Conservation (phyloP, 2,329 filamentous ascomycete genomes). For the Aureobasidium namibiae region DNA sequence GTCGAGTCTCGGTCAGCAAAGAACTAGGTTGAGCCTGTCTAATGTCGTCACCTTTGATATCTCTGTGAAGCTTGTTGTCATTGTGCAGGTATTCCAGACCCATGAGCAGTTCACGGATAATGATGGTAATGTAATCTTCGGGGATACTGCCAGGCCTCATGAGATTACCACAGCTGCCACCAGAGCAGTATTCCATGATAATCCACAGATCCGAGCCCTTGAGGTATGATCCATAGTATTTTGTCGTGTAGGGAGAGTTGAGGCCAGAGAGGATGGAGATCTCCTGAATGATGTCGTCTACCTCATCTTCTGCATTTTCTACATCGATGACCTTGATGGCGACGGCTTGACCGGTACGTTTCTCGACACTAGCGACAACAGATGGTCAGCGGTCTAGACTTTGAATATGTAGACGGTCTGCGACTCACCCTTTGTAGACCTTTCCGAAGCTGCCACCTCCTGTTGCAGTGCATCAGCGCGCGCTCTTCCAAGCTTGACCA, state of each 20-base stretch:
- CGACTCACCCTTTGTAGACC: constrained; percentile 84
- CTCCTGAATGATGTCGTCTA: constrained; percentile 98
- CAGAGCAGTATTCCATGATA: constrained; percentile 98
- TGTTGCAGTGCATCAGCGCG: constrained; percentile 26
- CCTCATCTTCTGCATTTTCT: constrained; percentile 97
- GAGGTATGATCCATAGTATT: constrained; percentile 94
- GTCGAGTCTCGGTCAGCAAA: constrained; percentile 9
- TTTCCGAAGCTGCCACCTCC: constrained; percentile 97
- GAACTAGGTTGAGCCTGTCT: no score
- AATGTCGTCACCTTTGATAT: constrained; percentile 75
- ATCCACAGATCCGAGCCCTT: constrained; percentile 98
- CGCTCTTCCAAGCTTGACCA: neutral
- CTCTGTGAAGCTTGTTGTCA: constrained; percentile 92
- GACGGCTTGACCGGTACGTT: constrained; percentile 83
- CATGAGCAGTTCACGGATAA: constrained; percentile 78
- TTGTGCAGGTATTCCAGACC: constrained; percentile 88
- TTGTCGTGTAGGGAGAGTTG: constrained; percentile 91
- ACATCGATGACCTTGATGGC: constrained; percentile 99
- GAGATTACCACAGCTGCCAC: constrained; percentile 89
- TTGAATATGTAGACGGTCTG: neutral
- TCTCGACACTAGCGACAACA: constrained; percentile 63
- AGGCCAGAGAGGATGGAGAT: constrained; percentile 95
- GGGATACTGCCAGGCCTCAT: constrained; percentile 88
- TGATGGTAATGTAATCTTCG: constrained; percentile 96
- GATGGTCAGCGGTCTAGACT: constrained; percentile 3